phyloP scores from a whole-genome alignment of 371 early-diverging fungal genomes.

The Apophysomyces ossiformis region DNA sequence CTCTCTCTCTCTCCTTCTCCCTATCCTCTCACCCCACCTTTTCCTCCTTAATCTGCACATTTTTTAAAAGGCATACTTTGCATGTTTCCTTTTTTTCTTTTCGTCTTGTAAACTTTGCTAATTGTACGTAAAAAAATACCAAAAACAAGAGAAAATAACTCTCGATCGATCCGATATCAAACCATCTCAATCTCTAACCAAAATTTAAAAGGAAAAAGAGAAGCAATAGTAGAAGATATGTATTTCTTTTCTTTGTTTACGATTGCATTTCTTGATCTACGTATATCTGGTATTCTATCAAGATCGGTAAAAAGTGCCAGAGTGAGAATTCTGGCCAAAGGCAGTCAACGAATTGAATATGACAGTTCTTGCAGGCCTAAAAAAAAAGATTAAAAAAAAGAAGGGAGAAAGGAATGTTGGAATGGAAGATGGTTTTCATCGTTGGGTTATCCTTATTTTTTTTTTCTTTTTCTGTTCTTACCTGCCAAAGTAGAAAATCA shows the following conservation, averaged over 20 bases:
- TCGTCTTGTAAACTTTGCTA: neutral
- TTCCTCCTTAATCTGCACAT: conserved; percentile 3
- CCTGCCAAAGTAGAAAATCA: conserved; percentile 98
- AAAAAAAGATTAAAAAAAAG: neutral
- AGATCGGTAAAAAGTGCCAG: conserved; percentile 80
- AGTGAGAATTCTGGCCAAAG: conserved; percentile 97
- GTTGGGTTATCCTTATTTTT: neutral
- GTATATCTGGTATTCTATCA: conserved; percentile 81
- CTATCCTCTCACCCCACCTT: neutral
- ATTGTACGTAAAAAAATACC: neutral
- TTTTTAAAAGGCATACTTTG: conserved; percentile 5
- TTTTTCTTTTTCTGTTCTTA: conserved; percentile 18
- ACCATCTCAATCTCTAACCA: too few relatives aligned
- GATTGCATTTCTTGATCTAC: conserved; percentile 25
- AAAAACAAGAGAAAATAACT: too few relatives aligned
- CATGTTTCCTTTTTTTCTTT: neutral
- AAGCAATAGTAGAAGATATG: too few relatives aligned
- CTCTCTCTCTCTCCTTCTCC: neutral
- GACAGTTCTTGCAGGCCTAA: conserved; percentile 63
- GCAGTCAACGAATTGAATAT: conserved; percentile 85
- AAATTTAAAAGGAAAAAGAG: too few relatives aligned
- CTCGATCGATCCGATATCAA: too few relatives aligned
- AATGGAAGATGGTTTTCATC: too few relatives aligned
- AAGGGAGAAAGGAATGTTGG: neutral
- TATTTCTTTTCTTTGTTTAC: neutral